These are phyloP conservation scores for Leccinellum rugosiceps DNA, from an alignment of 768 basidiomycete genomes.

Conservation along the genomic window DNA sequence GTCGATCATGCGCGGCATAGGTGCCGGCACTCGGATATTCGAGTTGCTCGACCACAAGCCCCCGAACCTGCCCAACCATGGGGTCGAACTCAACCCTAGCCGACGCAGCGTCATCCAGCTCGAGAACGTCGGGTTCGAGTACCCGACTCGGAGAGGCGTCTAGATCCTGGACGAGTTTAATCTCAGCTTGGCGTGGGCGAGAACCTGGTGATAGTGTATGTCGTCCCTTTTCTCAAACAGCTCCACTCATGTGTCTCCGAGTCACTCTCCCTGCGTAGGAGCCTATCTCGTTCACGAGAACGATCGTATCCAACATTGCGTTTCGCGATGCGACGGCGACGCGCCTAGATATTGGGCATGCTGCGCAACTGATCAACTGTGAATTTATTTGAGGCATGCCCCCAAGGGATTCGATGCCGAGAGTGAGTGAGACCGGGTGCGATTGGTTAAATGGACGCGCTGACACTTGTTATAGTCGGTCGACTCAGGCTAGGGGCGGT, in stretches of 20 bases:
- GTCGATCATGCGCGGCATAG: conserved; percentile 95
- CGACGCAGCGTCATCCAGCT: conserved; percentile 76
- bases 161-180: conserved; percentile 83
- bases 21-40: conserved; percentile 89
- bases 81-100: conserved; percentile 50
- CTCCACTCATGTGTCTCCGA: not conserved
- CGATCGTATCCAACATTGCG: conserved; percentile 92
- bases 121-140: conserved; percentile 82
- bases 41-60: conserved; percentile 84
- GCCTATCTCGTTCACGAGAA: conserved; percentile 86
- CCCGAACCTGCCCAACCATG: conserved; percentile 62
- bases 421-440: no score
- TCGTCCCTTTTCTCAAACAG: conserved; percentile 17
- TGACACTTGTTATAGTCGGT: no score
- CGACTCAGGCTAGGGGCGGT: no score
- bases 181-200: conserved; percentile 78
- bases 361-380: conserved; percentile 92
- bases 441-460: no score
- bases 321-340: conserved; percentile 78
- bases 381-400: conserved; percentile 95
- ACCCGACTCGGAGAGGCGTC: conserved; percentile 81
- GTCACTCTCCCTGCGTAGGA: conserved; percentile 36
- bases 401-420: conserved; percentile 92
- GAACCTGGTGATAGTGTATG: conserved; percentile 89
- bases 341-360: conserved; percentile 79